Conservation (phyloP, 2,329 filamentous ascomycete genomes). For the Fusarium pilosicola region DNA sequence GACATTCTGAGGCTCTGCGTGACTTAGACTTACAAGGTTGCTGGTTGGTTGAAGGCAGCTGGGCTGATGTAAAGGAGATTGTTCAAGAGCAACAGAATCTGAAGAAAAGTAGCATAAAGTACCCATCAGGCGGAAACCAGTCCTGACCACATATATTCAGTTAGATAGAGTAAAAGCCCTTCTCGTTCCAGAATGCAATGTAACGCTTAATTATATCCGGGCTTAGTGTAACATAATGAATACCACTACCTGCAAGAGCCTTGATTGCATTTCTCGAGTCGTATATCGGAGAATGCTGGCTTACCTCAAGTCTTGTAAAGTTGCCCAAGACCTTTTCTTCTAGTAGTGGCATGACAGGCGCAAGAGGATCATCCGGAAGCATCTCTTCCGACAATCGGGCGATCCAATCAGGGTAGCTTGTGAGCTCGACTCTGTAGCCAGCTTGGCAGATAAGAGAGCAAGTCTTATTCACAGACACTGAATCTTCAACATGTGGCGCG, state of each 20-base stretch:
- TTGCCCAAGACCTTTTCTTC: neutral
- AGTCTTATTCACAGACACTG: neutral
- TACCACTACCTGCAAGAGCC: neutral
- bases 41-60: neutral
- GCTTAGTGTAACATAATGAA: neutral
- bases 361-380: neutral
- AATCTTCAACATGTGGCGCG: neutral
- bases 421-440: neutral
- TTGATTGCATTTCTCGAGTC: neutral
- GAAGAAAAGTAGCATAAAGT: neutral
- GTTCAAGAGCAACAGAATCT: neutral
- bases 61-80: neutral
- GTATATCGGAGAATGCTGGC: neutral
- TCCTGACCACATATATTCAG: rapidly evolving
- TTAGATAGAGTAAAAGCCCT: neutral
- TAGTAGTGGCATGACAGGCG: neutral
- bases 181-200: neutral
- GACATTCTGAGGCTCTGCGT: neutral
- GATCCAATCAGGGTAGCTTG: neutral
- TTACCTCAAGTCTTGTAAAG: slow-evolving; percentile 2
- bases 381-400: neutral
- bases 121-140: neutral
- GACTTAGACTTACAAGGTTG: neutral
- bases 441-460: neutral
- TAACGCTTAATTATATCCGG: neutral